Evolutionary conservation across 179 eudicot genomes (phyloP).

Genomic region (Vitellaria paradoxa): DNA sequence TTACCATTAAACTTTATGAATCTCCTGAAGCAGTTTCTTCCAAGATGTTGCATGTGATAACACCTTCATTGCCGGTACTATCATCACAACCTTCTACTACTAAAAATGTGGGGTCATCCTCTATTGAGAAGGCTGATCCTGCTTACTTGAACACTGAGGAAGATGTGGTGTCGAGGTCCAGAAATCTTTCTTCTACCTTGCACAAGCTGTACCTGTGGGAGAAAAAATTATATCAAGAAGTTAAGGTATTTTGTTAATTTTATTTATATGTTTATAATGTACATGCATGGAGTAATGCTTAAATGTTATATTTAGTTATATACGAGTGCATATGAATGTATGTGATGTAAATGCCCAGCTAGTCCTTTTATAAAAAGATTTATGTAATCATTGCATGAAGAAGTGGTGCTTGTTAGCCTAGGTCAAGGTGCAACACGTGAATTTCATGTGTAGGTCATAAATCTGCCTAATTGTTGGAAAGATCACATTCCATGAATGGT

Average conservation of each 20-base stretch:
- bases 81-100: constrained; percentile 53
- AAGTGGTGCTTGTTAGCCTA: background rate
- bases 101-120: constrained; percentile 33
- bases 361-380: no score
- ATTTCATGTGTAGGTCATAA: background rate
- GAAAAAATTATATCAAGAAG: constrained; percentile 89
- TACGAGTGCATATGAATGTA: no score
- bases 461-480: background rate
- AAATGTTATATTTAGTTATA: background rate
- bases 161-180: constrained; percentile 48
- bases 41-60: constrained; percentile 69
- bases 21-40: constrained; percentile 62
- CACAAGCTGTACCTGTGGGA: constrained; percentile 94
- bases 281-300: background rate
- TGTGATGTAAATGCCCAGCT: background rate
- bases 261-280: background rate
- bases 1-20: constrained; percentile 12
- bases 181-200: constrained; percentile 74
- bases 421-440: background rate
- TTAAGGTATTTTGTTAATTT: constrained; percentile 50
- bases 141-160: constrained; percentile 41
- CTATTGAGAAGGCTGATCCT: constrained; percentile 24
- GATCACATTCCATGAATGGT: background rate
- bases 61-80: constrained; percentile 46
- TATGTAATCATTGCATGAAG: no score